A percentile compares a stretch with the other conserved stretches of the same genome.
Evolutionary conservation across 345 rosid genomes (phyloP).

Genomic region (Firmiana major): DNA sequence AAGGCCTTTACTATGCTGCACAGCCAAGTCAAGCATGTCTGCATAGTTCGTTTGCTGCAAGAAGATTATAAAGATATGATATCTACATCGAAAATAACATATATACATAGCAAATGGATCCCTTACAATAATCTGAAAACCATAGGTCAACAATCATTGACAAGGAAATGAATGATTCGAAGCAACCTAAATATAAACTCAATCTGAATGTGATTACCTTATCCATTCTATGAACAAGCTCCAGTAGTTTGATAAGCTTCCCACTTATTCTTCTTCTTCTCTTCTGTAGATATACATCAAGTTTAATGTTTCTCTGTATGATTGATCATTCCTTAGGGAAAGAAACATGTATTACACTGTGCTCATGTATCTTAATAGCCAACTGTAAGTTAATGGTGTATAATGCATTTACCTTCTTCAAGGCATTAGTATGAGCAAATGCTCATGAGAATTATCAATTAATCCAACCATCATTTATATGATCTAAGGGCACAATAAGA

Average conservation of each 20-base stretch:
- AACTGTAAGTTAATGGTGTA: neutral
- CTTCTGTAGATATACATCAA: slow-evolving; percentile 42
- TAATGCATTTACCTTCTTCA: neutral
- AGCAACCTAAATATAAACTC: neutral
- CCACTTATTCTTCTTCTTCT: slow-evolving; percentile 92
- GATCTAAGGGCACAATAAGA: neutral
- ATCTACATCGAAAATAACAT: neutral
- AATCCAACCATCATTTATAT: neutral
- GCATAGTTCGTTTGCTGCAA: slow-evolving; percentile 88
- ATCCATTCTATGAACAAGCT: slow-evolving; percentile 93
- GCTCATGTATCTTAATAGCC: neutral
- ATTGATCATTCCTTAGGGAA: neutral
- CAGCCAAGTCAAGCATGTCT: slow-evolving; percentile 93
- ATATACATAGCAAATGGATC: neutral
- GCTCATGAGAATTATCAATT: neutral
- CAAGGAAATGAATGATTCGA: neutral
- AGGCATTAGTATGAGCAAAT: neutral
- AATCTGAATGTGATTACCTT: slow-evolving; percentile 42
- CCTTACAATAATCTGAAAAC: neutral
- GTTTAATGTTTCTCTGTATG: neutral
- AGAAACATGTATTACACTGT: neutral
- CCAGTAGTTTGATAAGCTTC: slow-evolving; percentile 79
- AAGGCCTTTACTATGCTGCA: slow-evolving; percentile 81
- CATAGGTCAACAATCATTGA: neutral
- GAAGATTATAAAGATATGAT: slow-evolving; percentile 1